These are phyloP conservation scores for Amylostereum areolatum DNA, from an alignment of 1,284 basidiomycete genomes.

Conservation along the genomic window DNA sequence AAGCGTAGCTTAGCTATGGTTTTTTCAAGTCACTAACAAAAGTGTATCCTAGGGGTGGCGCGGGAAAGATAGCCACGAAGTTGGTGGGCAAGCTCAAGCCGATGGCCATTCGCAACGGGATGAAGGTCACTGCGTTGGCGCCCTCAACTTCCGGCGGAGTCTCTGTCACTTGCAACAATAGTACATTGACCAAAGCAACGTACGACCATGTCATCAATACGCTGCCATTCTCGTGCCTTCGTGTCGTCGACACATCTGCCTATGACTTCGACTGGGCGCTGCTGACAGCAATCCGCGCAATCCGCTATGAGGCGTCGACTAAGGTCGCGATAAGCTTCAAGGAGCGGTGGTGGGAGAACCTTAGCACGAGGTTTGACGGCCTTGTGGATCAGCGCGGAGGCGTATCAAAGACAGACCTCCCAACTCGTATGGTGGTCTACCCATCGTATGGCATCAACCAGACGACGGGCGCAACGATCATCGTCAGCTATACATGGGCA, in stretches of 20 bases:
- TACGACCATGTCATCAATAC: conserved; percentile 26
- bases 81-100: too few species aligned
- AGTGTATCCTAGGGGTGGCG: too few species aligned
- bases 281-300: conserved; percentile 19
- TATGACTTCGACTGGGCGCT: conserved; percentile 17
- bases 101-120: not conserved
- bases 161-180: too few species aligned
- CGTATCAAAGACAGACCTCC: conserved; percentile 22
- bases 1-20: too few species aligned
- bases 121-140: too few species aligned
- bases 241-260: conserved; percentile 19
- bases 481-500: conserved; percentile 16
- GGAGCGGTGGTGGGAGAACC: conserved; percentile 25
- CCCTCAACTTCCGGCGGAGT: too few species aligned
- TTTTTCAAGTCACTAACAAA: too few species aligned
- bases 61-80: too few species aligned
- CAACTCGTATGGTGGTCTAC: conserved; percentile 26
- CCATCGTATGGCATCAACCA: conserved; percentile 20
- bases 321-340: conserved; percentile 29
- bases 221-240: conserved; percentile 20
- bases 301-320: conserved; percentile 22
- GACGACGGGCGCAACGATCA: conserved; percentile 5
- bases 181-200: conserved; percentile 11
- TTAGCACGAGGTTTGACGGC: too few species aligned
- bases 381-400: conserved; percentile 15